phyloP scores from a whole-genome alignment of 2,329 filamentous ascomycete genomes.

The Waltergamsia citrina region DNA sequence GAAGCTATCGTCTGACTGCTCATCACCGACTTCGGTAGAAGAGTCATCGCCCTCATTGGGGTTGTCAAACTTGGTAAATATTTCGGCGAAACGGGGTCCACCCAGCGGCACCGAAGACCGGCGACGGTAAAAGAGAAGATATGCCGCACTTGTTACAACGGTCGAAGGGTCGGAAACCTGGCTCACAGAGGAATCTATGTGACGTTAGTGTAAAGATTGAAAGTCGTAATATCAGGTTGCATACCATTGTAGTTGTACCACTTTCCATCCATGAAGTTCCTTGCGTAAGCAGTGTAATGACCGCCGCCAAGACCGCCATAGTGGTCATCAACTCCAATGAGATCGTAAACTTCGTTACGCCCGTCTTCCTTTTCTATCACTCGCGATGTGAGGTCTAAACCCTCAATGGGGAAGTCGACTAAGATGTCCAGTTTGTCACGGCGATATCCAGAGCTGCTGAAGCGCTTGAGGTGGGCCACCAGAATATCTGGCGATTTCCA shows the following conservation, averaged over 20 bases:
- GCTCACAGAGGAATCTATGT: constrained; percentile 63
- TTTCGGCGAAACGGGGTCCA: constrained; percentile 62
- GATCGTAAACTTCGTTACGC: constrained; percentile 79
- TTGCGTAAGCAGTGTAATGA: constrained; percentile 91
- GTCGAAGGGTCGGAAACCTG: constrained; percentile 47
- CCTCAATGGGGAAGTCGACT: constrained; percentile 86
- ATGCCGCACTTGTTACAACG: constrained; percentile 70
- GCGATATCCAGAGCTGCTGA: constrained; percentile 73
- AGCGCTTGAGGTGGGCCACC: constrained; percentile 90
- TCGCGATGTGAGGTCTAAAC: constrained; percentile 70
- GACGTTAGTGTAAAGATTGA: neutral
- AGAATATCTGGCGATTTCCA: constrained; percentile 96
- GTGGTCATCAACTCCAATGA: constrained; percentile 94
- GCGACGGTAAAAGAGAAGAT: constrained; percentile 92
- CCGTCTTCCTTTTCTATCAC: constrained; percentile 73
- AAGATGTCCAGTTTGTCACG: constrained; percentile 86
- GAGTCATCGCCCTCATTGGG: constrained; percentile 36
- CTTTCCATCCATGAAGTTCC: constrained; percentile 78
- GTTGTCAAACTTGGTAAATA: constrained; percentile 55
- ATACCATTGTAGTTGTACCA: constrained; percentile 98
- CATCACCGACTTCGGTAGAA: constrained; percentile 62
- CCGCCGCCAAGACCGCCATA: constrained; percentile 88
- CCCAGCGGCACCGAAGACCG: constrained; percentile 70
- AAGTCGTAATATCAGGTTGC: constrained; percentile 16
- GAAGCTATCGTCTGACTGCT: constrained; percentile 71